These are phyloP conservation scores for Dendrobium chrysotoxum DNA, from an alignment of 106 monocot genomes.

Conservation along the genomic window DNA sequence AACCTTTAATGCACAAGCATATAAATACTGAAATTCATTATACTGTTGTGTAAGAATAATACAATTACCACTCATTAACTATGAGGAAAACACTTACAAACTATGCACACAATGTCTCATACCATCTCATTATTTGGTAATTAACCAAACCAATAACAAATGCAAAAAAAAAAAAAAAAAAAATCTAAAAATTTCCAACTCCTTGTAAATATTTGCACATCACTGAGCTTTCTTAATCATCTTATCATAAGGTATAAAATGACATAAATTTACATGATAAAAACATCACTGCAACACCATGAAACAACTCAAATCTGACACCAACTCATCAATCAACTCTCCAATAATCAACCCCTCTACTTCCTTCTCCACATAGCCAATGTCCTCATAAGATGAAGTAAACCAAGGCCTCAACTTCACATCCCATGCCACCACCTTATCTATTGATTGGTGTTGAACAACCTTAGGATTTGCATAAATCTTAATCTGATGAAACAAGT, in stretches of 20 bases:
- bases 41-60: not conserved
- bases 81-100: not conserved
- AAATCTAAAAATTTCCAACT: not conserved
- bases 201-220: not conserved
- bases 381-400: conserved; percentile 17
- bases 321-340: conserved; percentile 52
- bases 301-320: not conserved
- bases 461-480: not conserved
- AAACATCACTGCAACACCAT: not conserved
- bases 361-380: conserved; percentile 27
- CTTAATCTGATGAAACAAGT: conserved; percentile 34
- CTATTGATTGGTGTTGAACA: conserved; percentile 21
- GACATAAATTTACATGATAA: not conserved
- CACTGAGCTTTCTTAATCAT: not conserved
- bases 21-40: not conserved
- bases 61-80: not conserved
- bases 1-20: not conserved
- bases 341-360: conserved; percentile 41
- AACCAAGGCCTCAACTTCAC: conserved; percentile 34
- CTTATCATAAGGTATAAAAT: not conserved
- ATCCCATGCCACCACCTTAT: conserved; percentile 33
- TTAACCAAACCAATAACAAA: not conserved
- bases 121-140: not conserved
- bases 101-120: not conserved
- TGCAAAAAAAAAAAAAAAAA: not conserved